Evolutionary conservation across 257 asterid genomes (phyloP), one percentile per base, ranked within the genome.

Genomic region (Ilex aquifolium): DNA sequence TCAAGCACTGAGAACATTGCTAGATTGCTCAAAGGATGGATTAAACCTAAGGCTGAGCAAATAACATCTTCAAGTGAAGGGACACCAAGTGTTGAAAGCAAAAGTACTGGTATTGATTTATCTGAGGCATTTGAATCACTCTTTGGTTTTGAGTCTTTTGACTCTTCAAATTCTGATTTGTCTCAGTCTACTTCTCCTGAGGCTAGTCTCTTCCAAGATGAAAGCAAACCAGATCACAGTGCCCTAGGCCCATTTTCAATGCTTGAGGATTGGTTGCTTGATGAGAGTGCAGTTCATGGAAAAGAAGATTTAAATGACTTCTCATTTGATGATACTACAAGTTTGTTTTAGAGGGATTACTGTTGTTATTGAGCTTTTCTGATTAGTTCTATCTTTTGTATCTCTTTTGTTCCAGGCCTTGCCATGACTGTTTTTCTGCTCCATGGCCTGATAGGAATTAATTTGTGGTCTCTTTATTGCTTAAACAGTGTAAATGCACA

Each of bases 1-100:
- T 90, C 94, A 12, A 89, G 85, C 74, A 80, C 95, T 0, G 95
- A 85, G 29, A 92, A 92, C 39, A 92, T 92, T 0, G 91, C 97
- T 0, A 80, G 77, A 70, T 57, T 92, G 69, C 87, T 92, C 0
- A 82, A 89, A 61, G 79, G 62, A 0, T 92, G 99, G 99, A 79
- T 48, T 59, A 80, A 62, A 4, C 67, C 84, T 0, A 71, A 69
- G 31, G 42, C 60, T 0, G 83, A 70, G 9, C 76, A 69, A 14
- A 76, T 75, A 7, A 78, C 76, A 54, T 73, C 87, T 44, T 75
- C 83, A 3, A 77, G 81, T 59, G 80, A 74, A 21, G 79, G 64
- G 10, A 69, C 58, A 27, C 68, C 66, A 17, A 71, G 77, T 15
- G 63, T 55, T 5, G 79, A 74, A 56, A 67, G 76, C 65, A 74